Percentiles rank a stretch among this genome's conserved stretches.
phyloP scores from a whole-genome alignment of 768 basidiomycete species.

The Serendipita indica region DNA sequence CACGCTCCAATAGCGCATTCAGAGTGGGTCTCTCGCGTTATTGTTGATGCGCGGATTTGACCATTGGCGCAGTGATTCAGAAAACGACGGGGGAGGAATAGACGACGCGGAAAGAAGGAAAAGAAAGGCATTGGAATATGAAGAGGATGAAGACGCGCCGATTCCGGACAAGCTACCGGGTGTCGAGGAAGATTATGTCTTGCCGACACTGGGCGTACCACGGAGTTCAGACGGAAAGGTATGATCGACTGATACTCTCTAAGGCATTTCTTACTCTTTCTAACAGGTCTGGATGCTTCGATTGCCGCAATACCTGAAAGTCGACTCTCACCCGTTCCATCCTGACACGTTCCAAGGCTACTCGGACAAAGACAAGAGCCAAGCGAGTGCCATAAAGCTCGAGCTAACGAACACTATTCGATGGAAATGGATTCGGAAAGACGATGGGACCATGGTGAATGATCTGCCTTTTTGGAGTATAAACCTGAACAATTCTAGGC shows the following conservation, averaged over 20 bases:
- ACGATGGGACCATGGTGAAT: constrained; percentile 61
- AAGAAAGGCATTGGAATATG: constrained; percentile 64
- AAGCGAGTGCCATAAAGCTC: constrained; percentile 53
- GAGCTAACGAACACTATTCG: constrained; percentile 89
- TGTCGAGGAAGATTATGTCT: constrained; percentile 42
- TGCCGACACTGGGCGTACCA: constrained; percentile 80
- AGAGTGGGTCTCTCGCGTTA: constrained; percentile 1
- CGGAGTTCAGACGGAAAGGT: constrained; percentile 71
- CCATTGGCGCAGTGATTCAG: background rate
- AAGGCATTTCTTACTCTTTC: constrained; percentile 9
- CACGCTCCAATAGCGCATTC: background rate
- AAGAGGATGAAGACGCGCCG: constrained; percentile 54
- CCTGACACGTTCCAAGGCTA: constrained; percentile 71
- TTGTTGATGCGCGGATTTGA: background rate
- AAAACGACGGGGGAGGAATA: constrained; percentile 33
- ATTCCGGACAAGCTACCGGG: constrained; percentile 42
- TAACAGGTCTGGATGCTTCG: constrained; percentile 81
- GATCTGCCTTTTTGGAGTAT: background rate
- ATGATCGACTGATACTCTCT: constrained; percentile 19
- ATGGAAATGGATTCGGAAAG: constrained; percentile 86
- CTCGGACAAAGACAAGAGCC: constrained; percentile 61
- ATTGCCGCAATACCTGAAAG: constrained; percentile 84
- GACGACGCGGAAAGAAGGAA: constrained; percentile 42
- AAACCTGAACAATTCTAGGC: constrained; percentile 30
- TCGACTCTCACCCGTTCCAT: constrained; percentile 83